Percentiles rank a stretch among this genome's conserved stretches.
Evolutionary conservation across 441 rosid species (phyloP).

Genomic region (Theobroma grandiflorum): DNA sequence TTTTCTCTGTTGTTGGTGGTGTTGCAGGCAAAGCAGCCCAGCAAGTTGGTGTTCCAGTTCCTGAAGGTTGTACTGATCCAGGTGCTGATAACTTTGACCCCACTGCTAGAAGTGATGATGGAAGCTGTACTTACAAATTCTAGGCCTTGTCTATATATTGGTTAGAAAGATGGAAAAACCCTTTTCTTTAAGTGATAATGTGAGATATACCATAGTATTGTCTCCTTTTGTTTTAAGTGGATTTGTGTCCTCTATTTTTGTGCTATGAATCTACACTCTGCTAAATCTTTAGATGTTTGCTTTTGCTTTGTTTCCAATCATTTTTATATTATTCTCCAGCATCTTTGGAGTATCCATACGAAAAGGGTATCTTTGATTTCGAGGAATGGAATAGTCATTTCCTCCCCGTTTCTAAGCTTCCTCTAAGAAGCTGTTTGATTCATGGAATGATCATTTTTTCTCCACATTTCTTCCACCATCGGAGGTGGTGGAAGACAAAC

Average conservation of each 20-base stretch:
- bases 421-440: too few species aligned
- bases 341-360: not conserved
- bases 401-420: too few species aligned
- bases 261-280: conserved; percentile 22
- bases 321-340: not conserved
- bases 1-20: not conserved
- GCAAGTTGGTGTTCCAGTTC: conserved; percentile 72
- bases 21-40: conserved; percentile 85
- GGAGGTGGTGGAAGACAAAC: too few species aligned
- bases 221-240: conserved; percentile 19
- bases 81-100: conserved; percentile 79
- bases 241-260: conserved; percentile 50
- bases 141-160: conserved; percentile 29
- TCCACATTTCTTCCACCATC: too few species aligned
- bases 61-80: conserved; percentile 91
- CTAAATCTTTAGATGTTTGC: not conserved
- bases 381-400: too few species aligned
- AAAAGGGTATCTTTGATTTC: too few species aligned
- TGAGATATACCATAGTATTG: conserved; percentile 29
- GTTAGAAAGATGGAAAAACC: not conserved
- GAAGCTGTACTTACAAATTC: conserved; percentile 66
- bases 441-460: too few species aligned
- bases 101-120: conserved; percentile 95
- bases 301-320: not conserved
- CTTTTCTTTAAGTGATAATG: conserved; percentile 13